Conservation (phyloP, 2,329 filamentous ascomycete species). For the Beauveria asiatica region DNA sequence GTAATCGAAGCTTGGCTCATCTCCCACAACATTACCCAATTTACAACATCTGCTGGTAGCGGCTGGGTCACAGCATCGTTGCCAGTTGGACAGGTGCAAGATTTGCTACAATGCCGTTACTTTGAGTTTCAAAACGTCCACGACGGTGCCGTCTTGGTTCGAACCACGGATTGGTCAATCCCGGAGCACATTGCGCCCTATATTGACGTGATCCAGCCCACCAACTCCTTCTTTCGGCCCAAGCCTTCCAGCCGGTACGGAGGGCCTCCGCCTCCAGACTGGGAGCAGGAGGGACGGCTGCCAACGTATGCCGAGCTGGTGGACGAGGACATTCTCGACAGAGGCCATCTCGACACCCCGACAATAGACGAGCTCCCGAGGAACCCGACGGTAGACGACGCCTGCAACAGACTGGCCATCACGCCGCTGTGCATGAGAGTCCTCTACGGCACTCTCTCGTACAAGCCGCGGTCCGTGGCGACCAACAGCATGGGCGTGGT, state of each 20-base stretch:
- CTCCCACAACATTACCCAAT: background rate
- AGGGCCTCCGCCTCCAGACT: conserved; percentile 7
- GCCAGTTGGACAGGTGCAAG: background rate
- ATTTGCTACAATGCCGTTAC: conserved; percentile 3
- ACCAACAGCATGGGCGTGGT: conserved; percentile 10
- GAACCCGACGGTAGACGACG: background rate
- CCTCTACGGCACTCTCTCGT: conserved; percentile 7
- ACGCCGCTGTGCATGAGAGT: conserved; percentile 10
- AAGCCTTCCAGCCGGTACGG: conserved; percentile 3
- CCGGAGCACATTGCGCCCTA: background rate
- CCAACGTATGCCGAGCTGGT: conserved; percentile 6
- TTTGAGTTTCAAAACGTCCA: conserved; percentile 6
- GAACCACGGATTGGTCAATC: conserved; percentile 5
- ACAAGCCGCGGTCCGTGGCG: background rate
- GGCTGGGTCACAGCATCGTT: conserved; percentile 4
- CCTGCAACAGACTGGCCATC: conserved; percentile 10
- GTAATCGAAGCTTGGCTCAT: background rate
- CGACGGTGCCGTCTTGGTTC: background rate
- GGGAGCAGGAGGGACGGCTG: background rate
- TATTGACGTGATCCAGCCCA: conserved; percentile 5
- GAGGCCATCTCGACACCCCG: conserved; percentile 6
- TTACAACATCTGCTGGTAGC: background rate
- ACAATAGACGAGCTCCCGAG: background rate
- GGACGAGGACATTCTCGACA: conserved; percentile 2
- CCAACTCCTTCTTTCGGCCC: conserved; percentile 4